A percentile compares a stretch with the other conserved stretches of the same genome.
Conservation (phyloP, 306 rosid species). For the Cicer bijugum region DNA sequence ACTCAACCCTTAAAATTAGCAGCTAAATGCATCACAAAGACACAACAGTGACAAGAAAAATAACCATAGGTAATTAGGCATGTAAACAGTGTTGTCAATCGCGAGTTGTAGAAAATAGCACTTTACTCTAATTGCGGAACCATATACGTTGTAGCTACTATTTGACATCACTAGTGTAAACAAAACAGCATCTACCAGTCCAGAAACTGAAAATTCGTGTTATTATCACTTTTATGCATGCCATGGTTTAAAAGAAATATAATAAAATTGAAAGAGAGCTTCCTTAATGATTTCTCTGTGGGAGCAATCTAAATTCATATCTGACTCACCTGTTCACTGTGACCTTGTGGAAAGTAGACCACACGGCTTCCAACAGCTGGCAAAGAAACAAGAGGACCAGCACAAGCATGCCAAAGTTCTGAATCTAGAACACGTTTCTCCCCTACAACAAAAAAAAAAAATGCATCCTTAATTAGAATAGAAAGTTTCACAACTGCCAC, state of each 20-base stretch:
- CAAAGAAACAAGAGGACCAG: constrained; percentile 92
- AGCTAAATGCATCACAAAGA: background rate
- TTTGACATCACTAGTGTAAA: background rate
- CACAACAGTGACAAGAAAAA: constrained; percentile 20
- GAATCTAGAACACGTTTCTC: constrained; percentile 87
- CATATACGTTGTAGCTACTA: too few species aligned
- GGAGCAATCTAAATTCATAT: constrained; percentile 22
- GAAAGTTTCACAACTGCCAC: constrained; percentile 35
- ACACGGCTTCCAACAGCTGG: constrained; percentile 90
- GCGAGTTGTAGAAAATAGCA: too few species aligned
- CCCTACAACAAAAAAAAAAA: constrained; percentile 67
- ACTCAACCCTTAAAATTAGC: background rate
- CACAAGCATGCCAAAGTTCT: constrained; percentile 99
- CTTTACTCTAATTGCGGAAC: too few species aligned
- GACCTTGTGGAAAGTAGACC: constrained; percentile 96
- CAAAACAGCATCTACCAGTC: constrained; percentile 21
- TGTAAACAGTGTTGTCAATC: background rate
- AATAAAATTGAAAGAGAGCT: constrained; percentile 9
- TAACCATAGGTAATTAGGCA: constrained; percentile 22
- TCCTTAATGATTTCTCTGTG: background rate
- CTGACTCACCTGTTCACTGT: constrained; percentile 85
- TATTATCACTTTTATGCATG: constrained; percentile 10
- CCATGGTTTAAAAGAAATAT: background rate
- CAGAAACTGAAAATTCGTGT: constrained; percentile 1
- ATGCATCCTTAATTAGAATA: constrained; percentile 32